Evolutionary conservation across 345 rosid species (phyloP).

Genomic region (Leavenworthia alabamica): DNA sequence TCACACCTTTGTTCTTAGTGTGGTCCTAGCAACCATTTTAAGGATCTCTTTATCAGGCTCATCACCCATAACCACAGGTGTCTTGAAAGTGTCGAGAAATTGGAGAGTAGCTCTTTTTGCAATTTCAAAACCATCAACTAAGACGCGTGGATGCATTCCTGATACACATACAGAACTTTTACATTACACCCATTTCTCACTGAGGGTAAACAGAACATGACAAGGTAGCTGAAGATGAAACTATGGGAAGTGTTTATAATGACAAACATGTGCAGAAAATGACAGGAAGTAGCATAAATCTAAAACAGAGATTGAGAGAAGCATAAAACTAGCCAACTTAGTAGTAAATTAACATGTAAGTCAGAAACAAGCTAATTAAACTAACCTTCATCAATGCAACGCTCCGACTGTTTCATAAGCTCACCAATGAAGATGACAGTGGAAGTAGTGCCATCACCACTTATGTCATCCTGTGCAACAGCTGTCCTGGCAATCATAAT

Average conservation of each 20-base stretch:
- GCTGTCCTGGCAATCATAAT: constrained; percentile 98
- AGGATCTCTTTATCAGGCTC: constrained; percentile 95
- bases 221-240: not conserved
- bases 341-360: not conserved
- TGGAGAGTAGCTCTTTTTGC: constrained; percentile 93
- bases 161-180: constrained; percentile 1
- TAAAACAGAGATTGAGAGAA: not conserved
- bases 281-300: not conserved
- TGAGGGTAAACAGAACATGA: not conserved
- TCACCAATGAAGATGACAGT: constrained; percentile 94
- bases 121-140: constrained; percentile 96
- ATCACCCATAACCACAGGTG: constrained; percentile 86
- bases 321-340: not conserved
- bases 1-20: constrained; percentile 84
- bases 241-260: not conserved
- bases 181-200: not conserved
- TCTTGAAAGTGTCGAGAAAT: constrained; percentile 87
- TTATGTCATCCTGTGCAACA: constrained; percentile 95
- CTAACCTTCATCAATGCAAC: constrained; percentile 92
- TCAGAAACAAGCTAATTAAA: not conserved
- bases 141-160: constrained; percentile 99
- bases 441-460: constrained; percentile 97
- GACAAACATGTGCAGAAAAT: not conserved
- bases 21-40: constrained; percentile 95
- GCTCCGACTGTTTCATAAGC: constrained; percentile 95